Conservation (phyloP, 225 moss, liverwort and hornwort species). For the Climacium dendroides region DNA sequence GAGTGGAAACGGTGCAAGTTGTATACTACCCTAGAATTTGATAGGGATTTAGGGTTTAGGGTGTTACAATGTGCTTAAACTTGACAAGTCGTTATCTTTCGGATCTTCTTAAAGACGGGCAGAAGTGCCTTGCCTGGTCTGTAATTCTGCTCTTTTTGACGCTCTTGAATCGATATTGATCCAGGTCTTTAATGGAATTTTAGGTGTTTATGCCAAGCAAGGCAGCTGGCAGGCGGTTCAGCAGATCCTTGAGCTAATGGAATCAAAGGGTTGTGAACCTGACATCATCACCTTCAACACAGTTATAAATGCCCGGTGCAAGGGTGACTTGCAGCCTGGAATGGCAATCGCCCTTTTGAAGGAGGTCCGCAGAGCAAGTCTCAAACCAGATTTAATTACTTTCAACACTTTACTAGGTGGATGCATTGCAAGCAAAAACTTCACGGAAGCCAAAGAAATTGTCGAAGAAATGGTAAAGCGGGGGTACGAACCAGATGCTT, state of each 20-base stretch:
- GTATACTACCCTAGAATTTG: background rate
- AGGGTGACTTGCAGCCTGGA: slow-evolving; percentile 71
- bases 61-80: background rate
- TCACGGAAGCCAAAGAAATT: slow-evolving; percentile 58
- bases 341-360: slow-evolving; percentile 52
- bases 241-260: slow-evolving; percentile 62
- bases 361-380: slow-evolving; percentile 59
- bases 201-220: slow-evolving; percentile 72
- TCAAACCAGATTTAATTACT: slow-evolving; percentile 82
- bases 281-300: slow-evolving; percentile 92
- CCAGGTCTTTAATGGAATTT: slow-evolving; percentile 86
- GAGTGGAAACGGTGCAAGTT: background rate
- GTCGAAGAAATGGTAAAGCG: slow-evolving; percentile 63
- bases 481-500: slow-evolving; percentile 64
- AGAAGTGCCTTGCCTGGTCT: background rate
- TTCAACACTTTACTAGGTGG: slow-evolving; percentile 89
- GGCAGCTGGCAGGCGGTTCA: slow-evolving; percentile 80
- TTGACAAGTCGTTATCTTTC: background rate
- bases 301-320: slow-evolving; percentile 68
- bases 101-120: background rate
- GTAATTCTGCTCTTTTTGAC: background rate
- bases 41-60: background rate
- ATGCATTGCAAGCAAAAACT: slow-evolving; percentile 62
- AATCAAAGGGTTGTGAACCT: slow-evolving; percentile 68
- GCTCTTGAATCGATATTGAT: background rate